Evolutionary conservation across 208 protist genomes (phyloP).

Genomic region (Leishmania martiniquensis): DNA sequence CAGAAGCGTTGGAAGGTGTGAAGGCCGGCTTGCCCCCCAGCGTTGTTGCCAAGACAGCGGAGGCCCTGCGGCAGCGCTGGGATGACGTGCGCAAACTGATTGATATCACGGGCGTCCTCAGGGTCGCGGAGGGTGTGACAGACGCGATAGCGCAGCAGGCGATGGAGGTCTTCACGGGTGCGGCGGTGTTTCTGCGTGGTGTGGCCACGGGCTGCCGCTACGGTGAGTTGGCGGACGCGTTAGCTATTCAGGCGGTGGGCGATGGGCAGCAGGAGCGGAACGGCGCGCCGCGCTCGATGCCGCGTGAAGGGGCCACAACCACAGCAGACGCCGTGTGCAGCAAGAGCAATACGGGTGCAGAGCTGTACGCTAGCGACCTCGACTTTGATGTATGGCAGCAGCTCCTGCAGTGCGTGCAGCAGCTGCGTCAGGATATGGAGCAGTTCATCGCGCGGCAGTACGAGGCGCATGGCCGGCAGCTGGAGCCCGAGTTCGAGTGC

Average conservation of each 20-base stretch:
- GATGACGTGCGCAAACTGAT: constrained; percentile 56
- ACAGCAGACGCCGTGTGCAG: not conserved
- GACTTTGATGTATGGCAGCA: constrained; percentile 56
- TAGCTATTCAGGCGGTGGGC: constrained; percentile 41
- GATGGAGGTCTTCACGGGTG: constrained; percentile 88
- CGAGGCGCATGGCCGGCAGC: constrained; percentile 21
- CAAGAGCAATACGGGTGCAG: not conserved
- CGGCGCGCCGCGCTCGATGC: not conserved
- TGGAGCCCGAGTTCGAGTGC: constrained; percentile 88
- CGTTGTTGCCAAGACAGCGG: constrained; percentile 42
- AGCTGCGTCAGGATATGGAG: constrained; percentile 71
- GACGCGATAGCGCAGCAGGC: constrained; percentile 16
- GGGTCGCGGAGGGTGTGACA: not conserved
- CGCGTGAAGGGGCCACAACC: not conserved
- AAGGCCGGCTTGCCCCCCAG: constrained; percentile 19
- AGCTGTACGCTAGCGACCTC: constrained; percentile 46
- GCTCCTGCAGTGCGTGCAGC: constrained; percentile 51
- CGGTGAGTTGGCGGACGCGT: constrained; percentile 35
- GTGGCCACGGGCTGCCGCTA: constrained; percentile 72
- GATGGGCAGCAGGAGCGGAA: constrained; percentile 18
- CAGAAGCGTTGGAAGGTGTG: constrained; percentile 27
- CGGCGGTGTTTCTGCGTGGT: constrained; percentile 71
- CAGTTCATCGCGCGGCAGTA: constrained; percentile 54
- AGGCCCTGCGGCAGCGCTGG: constrained; percentile 72
- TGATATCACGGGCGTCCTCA: constrained; percentile 42